Conservation (phyloP, 1,284 basidiomycete genomes). For the Volvariella surrecta region DNA sequence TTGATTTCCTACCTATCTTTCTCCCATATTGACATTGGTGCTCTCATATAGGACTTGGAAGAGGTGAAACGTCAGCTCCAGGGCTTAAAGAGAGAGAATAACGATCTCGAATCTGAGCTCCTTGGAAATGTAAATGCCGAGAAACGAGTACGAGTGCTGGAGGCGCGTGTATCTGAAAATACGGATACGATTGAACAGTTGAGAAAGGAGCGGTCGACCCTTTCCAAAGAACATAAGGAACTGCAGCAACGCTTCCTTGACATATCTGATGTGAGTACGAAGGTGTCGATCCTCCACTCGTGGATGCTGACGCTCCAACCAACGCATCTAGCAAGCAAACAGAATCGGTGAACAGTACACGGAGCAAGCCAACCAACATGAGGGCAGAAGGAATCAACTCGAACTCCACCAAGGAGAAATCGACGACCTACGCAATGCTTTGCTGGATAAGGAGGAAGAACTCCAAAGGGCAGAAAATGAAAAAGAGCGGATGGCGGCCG, state of each 20-base stretch:
- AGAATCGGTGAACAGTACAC: slow-evolving; percentile 53
- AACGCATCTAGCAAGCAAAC: slow-evolving; percentile 38
- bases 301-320: not conserved
- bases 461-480: slow-evolving; percentile 54
- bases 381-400: slow-evolving; percentile 61
- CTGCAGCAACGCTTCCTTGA: slow-evolving; percentile 59
- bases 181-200: slow-evolving; percentile 58
- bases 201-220: slow-evolving; percentile 61
- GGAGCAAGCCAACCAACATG: slow-evolving; percentile 57
- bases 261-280: slow-evolving; percentile 47
- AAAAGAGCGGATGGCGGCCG: slow-evolving; percentile 47
- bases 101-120: slow-evolving; percentile 59
- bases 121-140: slow-evolving; percentile 55
- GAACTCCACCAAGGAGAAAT: slow-evolving; percentile 65
- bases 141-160: slow-evolving; percentile 59
- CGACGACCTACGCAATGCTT: slow-evolving; percentile 56
- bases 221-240: slow-evolving; percentile 58
- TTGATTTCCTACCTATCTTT: not conserved
- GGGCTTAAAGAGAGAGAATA: slow-evolving; percentile 58
- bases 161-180: slow-evolving; percentile 58
- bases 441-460: slow-evolving; percentile 55
- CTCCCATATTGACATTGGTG: not conserved
- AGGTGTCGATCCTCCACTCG: not conserved
- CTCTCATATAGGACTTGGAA: slow-evolving; percentile 54
- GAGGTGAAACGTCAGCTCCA: slow-evolving; percentile 63